Base-by-base conservation (phyloP, 768 basidiomycete species). In the Hydnomerulius pinastri region DNA sequence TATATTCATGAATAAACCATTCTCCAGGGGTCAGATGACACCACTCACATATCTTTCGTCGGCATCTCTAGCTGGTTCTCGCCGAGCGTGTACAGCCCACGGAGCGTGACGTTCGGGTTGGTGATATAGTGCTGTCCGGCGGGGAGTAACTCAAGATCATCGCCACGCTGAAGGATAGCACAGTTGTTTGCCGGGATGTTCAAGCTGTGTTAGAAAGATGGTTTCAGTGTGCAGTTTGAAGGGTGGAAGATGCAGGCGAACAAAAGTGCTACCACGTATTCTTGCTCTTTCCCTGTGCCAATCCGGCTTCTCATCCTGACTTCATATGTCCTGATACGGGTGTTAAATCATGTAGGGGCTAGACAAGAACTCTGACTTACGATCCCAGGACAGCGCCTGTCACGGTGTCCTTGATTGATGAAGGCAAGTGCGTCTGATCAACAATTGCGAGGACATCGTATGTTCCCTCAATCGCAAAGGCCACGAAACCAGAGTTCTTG, bases 31-130 rank as follows among this genome's bases (percentile, higher is more conserved):
- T 12, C 17, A 37, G 6, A 7, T 12, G 17, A 11, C 4, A 43
- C 32, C 11, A 70, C 85, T 58, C 58, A 86, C 87, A 90, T 90
- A 56, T 90, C 88, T 68, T 91, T 91, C 7, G 89, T 91, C 3
- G 90, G 89, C 85, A 91, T 87, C 64, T 91, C 90, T 24, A 89
- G 65, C 65, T 92, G 90, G 58, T 87, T 90, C 65, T 92, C 90
- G 24, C 90, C 90, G 2, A 87, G 77, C 1, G 90, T 89, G 66
- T 82, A 92, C 17, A 92, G 58, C 3, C 88, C 88, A 48, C 90
- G 86, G 4, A 92, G 70, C 2, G 90, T 91, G 39, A 92, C 85
- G 50, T 84, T 90, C 4, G 90, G 89, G 60, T 89, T 86, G 10
- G 90, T 91, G 62, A 92, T 86, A 54, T 84, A 89, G 45, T 88